A percentile compares a stretch with the other conserved stretches of the same genome.
phyloP scores from a whole-genome alignment of 2,329 filamentous ascomycete species.

The Aspergillus novofumigatus region DNA sequence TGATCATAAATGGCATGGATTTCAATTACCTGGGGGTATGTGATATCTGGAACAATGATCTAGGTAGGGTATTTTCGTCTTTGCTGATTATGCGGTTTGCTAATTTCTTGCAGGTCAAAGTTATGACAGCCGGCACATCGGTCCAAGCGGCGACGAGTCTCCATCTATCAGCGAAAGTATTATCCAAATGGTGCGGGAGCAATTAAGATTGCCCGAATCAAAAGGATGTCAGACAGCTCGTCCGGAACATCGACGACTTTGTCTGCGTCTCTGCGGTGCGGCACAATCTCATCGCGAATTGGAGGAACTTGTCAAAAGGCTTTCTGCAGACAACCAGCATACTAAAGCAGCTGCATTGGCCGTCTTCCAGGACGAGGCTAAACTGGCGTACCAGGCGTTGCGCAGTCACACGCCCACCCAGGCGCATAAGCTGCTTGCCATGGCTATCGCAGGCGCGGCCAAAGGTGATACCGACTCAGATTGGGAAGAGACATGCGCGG shows the following conservation, averaged over 20 bases:
- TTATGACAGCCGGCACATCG: slow-evolving; percentile 28
- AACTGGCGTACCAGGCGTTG: slow-evolving; percentile 55
- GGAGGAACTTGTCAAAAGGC: slow-evolving; percentile 46
- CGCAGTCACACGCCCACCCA: slow-evolving; percentile 50
- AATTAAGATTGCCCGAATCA: slow-evolving; percentile 49
- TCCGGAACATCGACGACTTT: slow-evolving; percentile 56
- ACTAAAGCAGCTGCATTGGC: slow-evolving; percentile 62
- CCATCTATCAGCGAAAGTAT: slow-evolving; percentile 40
- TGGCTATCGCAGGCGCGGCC: slow-evolving; percentile 45
- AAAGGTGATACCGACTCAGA: slow-evolving; percentile 50
- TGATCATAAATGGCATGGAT: slow-evolving; percentile 55
- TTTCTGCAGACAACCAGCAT: slow-evolving; percentile 52
- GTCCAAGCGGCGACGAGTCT: slow-evolving; percentile 19
- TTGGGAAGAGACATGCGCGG: slow-evolving; percentile 58
- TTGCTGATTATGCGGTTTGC: slow-evolving; percentile 1
- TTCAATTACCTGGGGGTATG: slow-evolving; percentile 59
- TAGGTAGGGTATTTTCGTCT: slow-evolving; percentile 37
- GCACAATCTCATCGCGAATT: slow-evolving; percentile 50
- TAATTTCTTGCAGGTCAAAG: slow-evolving; percentile 26
- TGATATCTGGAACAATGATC: slow-evolving; percentile 55
- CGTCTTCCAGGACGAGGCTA: slow-evolving; percentile 56
- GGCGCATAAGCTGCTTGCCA: slow-evolving; percentile 55
- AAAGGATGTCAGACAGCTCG: slow-evolving; percentile 50
- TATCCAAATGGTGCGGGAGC: slow-evolving; percentile 45
- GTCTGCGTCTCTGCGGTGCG: slow-evolving; percentile 57